Evolutionary conservation across 2,329 filamentous ascomycete species (phyloP), one percentile per base, ranked within the genome.

Genomic region (Lachnellula hyalina): DNA sequence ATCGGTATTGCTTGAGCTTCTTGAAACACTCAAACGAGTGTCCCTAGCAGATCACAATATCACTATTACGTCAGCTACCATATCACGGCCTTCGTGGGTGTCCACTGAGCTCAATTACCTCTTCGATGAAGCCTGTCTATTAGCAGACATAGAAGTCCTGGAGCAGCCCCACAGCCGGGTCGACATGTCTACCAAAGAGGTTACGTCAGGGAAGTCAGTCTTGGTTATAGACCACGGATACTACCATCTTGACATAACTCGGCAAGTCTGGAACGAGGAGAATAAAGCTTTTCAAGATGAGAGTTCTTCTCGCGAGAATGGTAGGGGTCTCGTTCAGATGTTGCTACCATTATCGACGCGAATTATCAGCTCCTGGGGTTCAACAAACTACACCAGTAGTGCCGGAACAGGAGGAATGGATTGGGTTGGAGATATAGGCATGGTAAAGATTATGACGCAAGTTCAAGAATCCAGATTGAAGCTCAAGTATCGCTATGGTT

Each of bases 51-150:
- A 59, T 1, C 52, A 60, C 23, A 59, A 57, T 42, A 53, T 61
- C 17, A 54, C 52, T 11, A 61, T 61, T 49, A 56, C 48, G 15
- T 60, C 57, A 3, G 59, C 59, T 15, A 41, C 44, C 1, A 49
- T 60, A 5, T 40, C 55, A 36, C 32, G 23, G 28, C 59, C 57
- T 14, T 5, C 15, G 4, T 58, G 55, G 59, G 25, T 47, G 2
- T 36, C 25, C 17, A 48, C 55, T 28, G 55, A 58, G n/a, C 23
- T 56, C 28, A 35, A 44, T n/a, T 51, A 58, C 25, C 36, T 61
- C 3, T 51, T 61, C 12, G 46, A 60, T 8, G 59, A 61, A 49
- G 57, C 59, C 4, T 56, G 55, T 53, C 36, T 59, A 11, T 47
- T 60, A 14, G 59, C 59, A 14, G 51, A 51, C 14, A 61, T 61